Conservation (phyloP, 306 rosid genomes). For the Fagus crenata region DNA sequence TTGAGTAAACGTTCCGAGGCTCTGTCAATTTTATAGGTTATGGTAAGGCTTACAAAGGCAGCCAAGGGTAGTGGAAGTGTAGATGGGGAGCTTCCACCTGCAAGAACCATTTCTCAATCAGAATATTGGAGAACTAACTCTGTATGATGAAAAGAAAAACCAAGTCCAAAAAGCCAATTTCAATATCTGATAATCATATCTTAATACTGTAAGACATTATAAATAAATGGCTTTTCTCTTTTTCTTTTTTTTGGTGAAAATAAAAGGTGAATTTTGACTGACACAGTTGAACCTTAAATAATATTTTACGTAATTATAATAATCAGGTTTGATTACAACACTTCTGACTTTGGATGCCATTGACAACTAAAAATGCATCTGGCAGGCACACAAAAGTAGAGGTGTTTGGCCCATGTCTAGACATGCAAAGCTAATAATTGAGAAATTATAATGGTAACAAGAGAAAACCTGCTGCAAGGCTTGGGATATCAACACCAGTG, state of each 20-base stretch:
- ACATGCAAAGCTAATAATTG: constrained; percentile 5
- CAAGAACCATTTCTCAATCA: constrained; percentile 4
- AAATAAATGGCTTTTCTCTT: no score
- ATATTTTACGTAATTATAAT: background rate
- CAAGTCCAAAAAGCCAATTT: background rate
- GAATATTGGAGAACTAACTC: background rate
- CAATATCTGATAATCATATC: background rate
- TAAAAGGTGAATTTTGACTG: no score
- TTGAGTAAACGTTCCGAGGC: constrained; percentile 56
- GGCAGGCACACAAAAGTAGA: background rate
- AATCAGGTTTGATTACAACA: background rate
- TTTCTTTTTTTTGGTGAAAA: no score
- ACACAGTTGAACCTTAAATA: no score
- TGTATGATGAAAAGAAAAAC: background rate
- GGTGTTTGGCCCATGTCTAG: background rate
- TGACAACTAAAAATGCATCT: background rate
- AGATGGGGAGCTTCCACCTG: constrained; percentile 55
- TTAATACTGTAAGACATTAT: background rate
- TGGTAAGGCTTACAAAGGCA: constrained; percentile 61
- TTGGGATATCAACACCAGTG: constrained; percentile 90
- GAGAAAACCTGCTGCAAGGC: constrained; percentile 78
- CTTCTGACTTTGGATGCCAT: background rate
- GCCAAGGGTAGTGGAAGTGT: constrained; percentile 62
- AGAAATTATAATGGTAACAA: constrained; percentile 18
- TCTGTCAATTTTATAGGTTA: constrained; percentile 60